Base-by-base conservation (phyloP, 495 filamentous ascomycete genomes). In the Pseudotulostoma volvatum region DNA sequence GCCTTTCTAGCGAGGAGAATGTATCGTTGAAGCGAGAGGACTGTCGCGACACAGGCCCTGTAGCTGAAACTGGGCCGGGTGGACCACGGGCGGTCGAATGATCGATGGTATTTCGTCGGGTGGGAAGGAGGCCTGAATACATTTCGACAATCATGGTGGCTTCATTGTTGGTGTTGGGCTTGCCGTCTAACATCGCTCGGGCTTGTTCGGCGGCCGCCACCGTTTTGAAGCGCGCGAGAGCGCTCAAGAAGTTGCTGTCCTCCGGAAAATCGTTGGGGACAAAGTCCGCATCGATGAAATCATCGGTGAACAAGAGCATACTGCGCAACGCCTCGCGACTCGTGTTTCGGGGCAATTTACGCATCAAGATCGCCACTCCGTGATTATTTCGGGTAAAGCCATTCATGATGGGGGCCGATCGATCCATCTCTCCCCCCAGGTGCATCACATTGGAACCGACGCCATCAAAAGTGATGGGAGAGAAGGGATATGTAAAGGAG, bases 281-380 rank as follows among this genome's bases (percentile, higher is more conserved):
- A 44, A 92, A 71, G 41, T 88, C 79, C 36, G 76, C 71, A 45
- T 78, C 72, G 37, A 84, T 59, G 21, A 92, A 67, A 37, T 87
- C 84, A 50, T 90, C 82, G 18, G 84, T 81, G 53, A 86, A 92
- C 9, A 90, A 64, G 11, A 92, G 67, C 77, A 94, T 86, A 44
- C 79, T 71, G 43, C 79, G 74, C 42, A 93, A 62, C 30, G 73
- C 68, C 41, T 87, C 80, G 39, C 76, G 67, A 36, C 71, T 76
- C 14, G 75, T 87, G 48, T 78, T 83, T 38, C 64, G 53, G 4
- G 86, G 81, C 0, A 94, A 69, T 48, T 76, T 80, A 44, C 81
- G 81, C 60, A 94, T 79, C 36, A 83, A 55, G 38, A 74, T 76
- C 54, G 64, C 69, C 48, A 60, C 61, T 38, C 57, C 58, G 34